phyloP scores from a whole-genome alignment of 306 rosid genomes.

The Bauhinia variegata region DNA sequence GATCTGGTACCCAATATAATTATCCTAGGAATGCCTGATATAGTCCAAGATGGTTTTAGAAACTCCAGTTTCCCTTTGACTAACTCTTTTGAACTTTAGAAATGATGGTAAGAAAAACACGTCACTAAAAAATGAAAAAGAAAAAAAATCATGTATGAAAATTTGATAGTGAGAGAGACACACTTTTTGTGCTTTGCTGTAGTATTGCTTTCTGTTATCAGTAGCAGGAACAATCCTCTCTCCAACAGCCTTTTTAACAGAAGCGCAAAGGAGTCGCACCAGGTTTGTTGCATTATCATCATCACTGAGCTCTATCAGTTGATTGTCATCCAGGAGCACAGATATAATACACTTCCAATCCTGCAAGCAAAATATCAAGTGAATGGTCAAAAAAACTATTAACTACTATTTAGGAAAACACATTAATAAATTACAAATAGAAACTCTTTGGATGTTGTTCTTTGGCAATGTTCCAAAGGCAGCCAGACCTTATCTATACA shows the following conservation, averaged over 20 bases:
- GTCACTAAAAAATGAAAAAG: neutral
- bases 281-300: constrained; percentile 91
- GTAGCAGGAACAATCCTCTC: constrained; percentile 90
- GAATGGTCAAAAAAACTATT: constrained; percentile 34
- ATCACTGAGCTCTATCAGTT: constrained; percentile 62
- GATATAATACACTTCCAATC: constrained; percentile 95
- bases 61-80: neutral
- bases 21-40: constrained; percentile 14
- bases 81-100: constrained; percentile 9
- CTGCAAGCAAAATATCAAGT: constrained; percentile 54
- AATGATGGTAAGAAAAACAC: constrained; percentile 2
- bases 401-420: constrained; percentile 27
- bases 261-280: constrained; percentile 89
- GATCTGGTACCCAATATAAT: constrained; percentile 7
- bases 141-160: constrained; percentile 21
- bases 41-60: neutral
- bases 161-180: constrained; percentile 28
- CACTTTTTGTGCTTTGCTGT: constrained; percentile 94
- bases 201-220: constrained; percentile 79
- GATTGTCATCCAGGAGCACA: constrained; percentile 84
- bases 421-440: neutral
- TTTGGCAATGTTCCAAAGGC: constrained; percentile 23
- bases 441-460: constrained; percentile 24
- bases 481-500: constrained; percentile 11
- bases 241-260: constrained; percentile 94